Evolutionary conservation across 2,329 filamentous ascomycete species (phyloP).

Genomic region (Venturia asperata): DNA sequence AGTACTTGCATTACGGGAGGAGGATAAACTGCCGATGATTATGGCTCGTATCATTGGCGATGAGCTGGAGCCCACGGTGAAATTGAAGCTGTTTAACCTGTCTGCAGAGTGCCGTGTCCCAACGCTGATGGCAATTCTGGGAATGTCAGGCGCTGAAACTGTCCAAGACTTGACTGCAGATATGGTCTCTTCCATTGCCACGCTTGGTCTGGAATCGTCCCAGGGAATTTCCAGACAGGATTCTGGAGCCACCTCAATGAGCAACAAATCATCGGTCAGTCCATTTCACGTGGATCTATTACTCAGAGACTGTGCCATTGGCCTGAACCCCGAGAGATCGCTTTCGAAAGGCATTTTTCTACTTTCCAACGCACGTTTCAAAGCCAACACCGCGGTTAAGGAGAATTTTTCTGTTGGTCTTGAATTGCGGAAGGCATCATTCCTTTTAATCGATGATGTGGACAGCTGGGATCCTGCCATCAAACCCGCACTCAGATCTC

Average conservation of each 20-base stretch:
- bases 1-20: conserved; percentile 36
- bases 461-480: conserved; percentile 35
- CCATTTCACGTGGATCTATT: conserved; percentile 61
- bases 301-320: conserved; percentile 72
- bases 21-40: conserved; percentile 55
- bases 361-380: conserved; percentile 67
- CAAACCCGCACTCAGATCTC: conserved; percentile 21
- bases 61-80: conserved; percentile 86
- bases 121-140: conserved; percentile 71
- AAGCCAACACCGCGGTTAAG: conserved; percentile 54
- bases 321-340: conserved; percentile 71
- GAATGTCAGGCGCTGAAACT: conserved; percentile 51
- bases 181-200: conserved; percentile 72
- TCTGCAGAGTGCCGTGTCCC: conserved; percentile 84
- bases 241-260: conserved; percentile 24
- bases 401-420: conserved; percentile 57
- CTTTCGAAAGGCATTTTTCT: conserved; percentile 71
- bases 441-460: conserved; percentile 76
- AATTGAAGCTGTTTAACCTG: conserved; percentile 77
- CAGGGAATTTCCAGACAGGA: neutral
- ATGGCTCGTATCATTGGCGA: conserved; percentile 90
- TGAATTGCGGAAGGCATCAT: conserved; percentile 69
- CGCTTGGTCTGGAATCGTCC: conserved; percentile 40
- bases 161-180: conserved; percentile 64
- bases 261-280: conserved; percentile 25